These are phyloP conservation scores for Pseudogymnoascus sp. DNA, from an alignment of 2,329 filamentous ascomycete genomes.

Conservation along the genomic window DNA sequence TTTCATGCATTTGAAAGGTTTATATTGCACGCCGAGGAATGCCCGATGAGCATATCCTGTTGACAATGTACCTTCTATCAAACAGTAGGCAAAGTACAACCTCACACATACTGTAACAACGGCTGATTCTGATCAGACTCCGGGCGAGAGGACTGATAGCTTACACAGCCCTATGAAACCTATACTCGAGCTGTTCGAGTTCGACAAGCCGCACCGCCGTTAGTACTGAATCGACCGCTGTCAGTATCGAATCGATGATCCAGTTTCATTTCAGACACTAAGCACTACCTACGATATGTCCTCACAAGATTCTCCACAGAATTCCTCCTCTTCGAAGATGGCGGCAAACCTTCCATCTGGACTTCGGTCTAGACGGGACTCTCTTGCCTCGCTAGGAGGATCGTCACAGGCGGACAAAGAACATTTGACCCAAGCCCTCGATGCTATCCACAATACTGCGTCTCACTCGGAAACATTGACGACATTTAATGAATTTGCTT, in stretches of 20 bases:
- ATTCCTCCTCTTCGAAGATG: conserved; percentile 16
- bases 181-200: background rate
- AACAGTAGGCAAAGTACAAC: background rate
- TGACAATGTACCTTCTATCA: conserved; percentile 1
- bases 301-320: conserved; percentile 22
- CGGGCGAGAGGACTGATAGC: background rate
- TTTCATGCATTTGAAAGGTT: conserved; percentile 5
- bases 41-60: conserved; percentile 3
- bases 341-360: conserved; percentile 17
- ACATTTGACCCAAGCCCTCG: conserved; percentile 67
- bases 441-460: conserved; percentile 84
- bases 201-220: background rate
- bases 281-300: conserved; percentile 22
- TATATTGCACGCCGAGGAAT: background rate
- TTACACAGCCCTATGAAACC: background rate
- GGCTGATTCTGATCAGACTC: background rate
- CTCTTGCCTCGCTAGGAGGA: conserved; percentile 40
- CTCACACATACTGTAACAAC: background rate
- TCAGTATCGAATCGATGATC: background rate
- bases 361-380: conserved; percentile 34
- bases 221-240: background rate
- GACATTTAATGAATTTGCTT: conserved; percentile 87
- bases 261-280: background rate
- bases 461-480: conserved; percentile 79
- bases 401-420: conserved; percentile 59